Evolutionary conservation across 2,329 filamentous ascomycete genomes (phyloP).

Genomic region (Metarhizium robertsii): DNA sequence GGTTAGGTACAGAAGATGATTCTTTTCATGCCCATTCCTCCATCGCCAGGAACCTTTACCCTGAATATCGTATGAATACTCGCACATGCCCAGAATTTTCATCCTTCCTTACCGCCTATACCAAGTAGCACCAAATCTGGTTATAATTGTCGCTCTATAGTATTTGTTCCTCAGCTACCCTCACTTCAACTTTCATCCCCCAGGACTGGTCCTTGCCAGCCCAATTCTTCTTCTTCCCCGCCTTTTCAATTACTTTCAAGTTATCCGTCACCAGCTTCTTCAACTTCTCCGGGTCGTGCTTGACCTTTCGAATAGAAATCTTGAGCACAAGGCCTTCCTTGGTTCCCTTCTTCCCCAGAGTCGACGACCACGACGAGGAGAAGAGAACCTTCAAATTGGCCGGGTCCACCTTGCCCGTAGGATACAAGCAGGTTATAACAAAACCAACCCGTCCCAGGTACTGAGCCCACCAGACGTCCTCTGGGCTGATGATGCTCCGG

Average conservation of each 20-base stretch:
- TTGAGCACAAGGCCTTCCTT: conserved; percentile 33
- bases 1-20: no score
- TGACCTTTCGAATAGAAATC: conserved; percentile 29
- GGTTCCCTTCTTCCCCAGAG: conserved; percentile 27
- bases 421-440: conserved; percentile 50
- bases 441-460: conserved; percentile 53
- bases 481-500: conserved; percentile 39
- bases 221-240: conserved; percentile 53
- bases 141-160: not conserved
- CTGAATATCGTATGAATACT: no score
- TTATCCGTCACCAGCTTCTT: conserved; percentile 30
- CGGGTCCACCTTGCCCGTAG: conserved; percentile 40
- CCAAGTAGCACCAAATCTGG: no score
- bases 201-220: conserved; percentile 22
- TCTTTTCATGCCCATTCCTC: no score
- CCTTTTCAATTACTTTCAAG: conserved; percentile 37
- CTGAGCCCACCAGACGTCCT: conserved; percentile 54
- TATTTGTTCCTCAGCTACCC: conserved; percentile 23
- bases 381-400: conserved; percentile 30
- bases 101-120: no score
- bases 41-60: no score
- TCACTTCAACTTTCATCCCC: conserved; percentile 28
- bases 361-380: conserved; percentile 30
- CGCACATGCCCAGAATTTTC: no score
- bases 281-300: conserved; percentile 28